Conservation (phyloP, 495 filamentous ascomycete species). For the Alectoria sarmentosa region DNA sequence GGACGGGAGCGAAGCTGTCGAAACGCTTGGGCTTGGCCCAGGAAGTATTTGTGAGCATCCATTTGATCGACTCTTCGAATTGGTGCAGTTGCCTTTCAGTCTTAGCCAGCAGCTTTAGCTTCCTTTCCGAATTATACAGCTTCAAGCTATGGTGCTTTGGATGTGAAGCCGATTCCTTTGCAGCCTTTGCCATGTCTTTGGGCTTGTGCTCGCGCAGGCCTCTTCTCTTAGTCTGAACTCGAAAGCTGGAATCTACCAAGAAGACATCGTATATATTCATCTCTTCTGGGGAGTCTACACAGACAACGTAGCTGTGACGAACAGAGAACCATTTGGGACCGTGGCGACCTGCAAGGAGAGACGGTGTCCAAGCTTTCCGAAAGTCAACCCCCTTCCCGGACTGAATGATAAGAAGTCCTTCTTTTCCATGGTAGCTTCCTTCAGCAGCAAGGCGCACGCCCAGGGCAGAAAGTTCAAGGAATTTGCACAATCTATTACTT, state of each 20-base stretch:
- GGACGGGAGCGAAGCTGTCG: constrained; percentile 86
- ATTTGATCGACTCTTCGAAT: constrained; percentile 85
- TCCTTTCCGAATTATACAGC: constrained; percentile 80
- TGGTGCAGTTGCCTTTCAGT: constrained; percentile 84
- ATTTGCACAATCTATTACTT: constrained; percentile 92
- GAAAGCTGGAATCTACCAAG: constrained; percentile 79
- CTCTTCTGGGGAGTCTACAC: constrained; percentile 93
- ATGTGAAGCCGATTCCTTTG: constrained; percentile 56
- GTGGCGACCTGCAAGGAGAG: constrained; percentile 69
- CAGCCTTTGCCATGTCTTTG: constrained; percentile 52
- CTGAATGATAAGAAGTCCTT: constrained; percentile 87
- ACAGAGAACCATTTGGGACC: constrained; percentile 96
- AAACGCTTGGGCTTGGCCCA: constrained; percentile 85
- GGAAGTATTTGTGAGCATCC: constrained; percentile 70
- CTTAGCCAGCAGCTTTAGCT: constrained; percentile 82
- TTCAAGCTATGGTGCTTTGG: constrained; percentile 78
- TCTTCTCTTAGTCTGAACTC: constrained; percentile 60
- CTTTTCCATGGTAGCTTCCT: constrained; percentile 95
- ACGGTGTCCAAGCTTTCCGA: constrained; percentile 68
- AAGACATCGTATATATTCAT: constrained; percentile 99
- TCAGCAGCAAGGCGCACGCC: constrained; percentile 94
- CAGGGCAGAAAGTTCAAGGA: constrained; percentile 88
- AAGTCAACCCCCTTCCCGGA: constrained; percentile 89
- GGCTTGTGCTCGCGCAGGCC: constrained; percentile 54
- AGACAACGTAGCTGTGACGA: constrained; percentile 94